Base-by-base conservation (phyloP, 1,284 basidiomycete genomes). In the Leccinum proliferum region DNA sequence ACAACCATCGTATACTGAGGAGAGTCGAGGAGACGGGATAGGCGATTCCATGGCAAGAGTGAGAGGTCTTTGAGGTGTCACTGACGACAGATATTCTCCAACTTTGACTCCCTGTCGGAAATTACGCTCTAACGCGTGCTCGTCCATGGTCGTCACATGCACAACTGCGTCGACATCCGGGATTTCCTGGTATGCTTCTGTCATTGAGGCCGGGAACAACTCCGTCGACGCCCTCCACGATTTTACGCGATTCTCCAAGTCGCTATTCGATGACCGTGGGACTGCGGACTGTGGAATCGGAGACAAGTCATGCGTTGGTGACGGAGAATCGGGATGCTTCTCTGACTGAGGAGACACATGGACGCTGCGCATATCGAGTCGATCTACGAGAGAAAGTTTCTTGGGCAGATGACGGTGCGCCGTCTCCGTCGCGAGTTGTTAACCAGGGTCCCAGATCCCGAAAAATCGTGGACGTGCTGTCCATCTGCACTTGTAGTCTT, bases 381-480 rank as follows among this genome's bases (percentile, higher is more conserved):
- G 80, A 67, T 90, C 86, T 3, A 90, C 77, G 12, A 90, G 79
- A 2, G 88, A 89, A 12, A 90, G 77, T 67, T 88, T 88, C 67
- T 79, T 79, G 7, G 88, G 88, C 41, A 83, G 75, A 73, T 87
- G 85, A 37, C 83, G 78, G 39, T 69, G 62, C 10, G 18, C 18
- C 11, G 70, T 68, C 35, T 65, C 70, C 60, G 15, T 62, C 58
- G 63, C 59, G 68, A 57, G 65, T 64, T 63, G 55, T 61, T 63
- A 12, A 67, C 64, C 35, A 67, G 65, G 25, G 67, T 72, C 52
- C 71, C 73, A 52, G 71, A 76, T 21, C 67, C 66, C 64, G 64
- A 69, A 67, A 58, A 32, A 32, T 32, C 46, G 72, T 77, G 79
- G 41, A 81, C 80, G 12, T 71, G 72, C 21, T 75, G 76, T 34